Base-by-base conservation (phyloP, 2,329 filamentous ascomycete species). In the Kalmusia sp. region DNA sequence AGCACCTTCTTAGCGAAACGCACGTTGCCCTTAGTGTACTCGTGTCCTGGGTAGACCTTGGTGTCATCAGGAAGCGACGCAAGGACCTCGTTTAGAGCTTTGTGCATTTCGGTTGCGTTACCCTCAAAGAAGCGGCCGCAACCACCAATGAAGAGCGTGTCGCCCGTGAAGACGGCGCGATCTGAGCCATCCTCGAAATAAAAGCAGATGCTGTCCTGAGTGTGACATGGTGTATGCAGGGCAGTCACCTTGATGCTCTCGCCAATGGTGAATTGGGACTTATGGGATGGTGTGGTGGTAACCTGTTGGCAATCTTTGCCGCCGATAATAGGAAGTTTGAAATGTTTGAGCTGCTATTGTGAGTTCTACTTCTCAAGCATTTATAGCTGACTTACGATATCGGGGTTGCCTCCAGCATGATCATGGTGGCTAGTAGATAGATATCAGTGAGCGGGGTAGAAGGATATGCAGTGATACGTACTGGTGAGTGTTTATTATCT, bases 61-160 rank as follows among this genome's bases (percentile, higher is more conserved):
- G 95, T 98, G 65, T 98, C 92, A 63, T 96, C 89, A 0, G 95
- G 93, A 51, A 99, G 78, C 5, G 85, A 77, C 2, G 85, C 91
- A 38, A 99, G 83, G 0, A 87, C 91, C 76, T 91, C 86, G 75
- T 99, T 99, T 67, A 99, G 76, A 0, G 95, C 93, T 64, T 86
- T 90, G 78, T 99, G 84, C 95, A 99, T 99, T 79, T 77, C 90
- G 53, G 85, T 83, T 0, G 92, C 87, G 8, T 82, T 92, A 15
- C 95, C 95, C 76, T 99, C 95, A 69, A 99, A 99, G 80, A 99
- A 99, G 52, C 89, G 87, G 31, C 95, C 95, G 70, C 95, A 99
- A 25, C 95, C 93, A 53, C 90, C 93, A 70, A 96, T 93, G 77
- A 99, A 99, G 31, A 99, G 80, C 0, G 95, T 99, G 72, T 99